These are phyloP conservation scores for Datura wrightii DNA, from an alignment of 257 asterid species.

Conservation along the genomic window DNA sequence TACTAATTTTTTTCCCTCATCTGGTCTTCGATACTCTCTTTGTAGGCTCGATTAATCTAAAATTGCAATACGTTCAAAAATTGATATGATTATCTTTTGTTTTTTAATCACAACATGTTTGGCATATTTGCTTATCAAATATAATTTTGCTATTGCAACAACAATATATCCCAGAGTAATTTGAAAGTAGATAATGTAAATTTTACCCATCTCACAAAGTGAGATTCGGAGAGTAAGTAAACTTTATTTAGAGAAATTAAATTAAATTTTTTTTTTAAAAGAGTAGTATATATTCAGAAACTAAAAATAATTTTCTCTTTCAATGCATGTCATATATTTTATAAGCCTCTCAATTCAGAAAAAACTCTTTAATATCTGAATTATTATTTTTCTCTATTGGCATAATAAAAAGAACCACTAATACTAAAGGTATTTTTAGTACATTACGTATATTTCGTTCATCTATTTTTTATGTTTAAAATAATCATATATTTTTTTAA, in stretches of 20 bases:
- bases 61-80: neutral
- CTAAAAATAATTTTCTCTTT: neutral
- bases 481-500: too few relatives aligned
- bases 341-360: neutral
- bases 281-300: neutral
- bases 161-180: too few relatives aligned
- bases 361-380: too few relatives aligned
- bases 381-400: too few relatives aligned
- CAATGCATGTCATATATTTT: neutral
- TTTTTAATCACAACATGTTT: neutral
- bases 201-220: too few relatives aligned
- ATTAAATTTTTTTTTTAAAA: neutral
- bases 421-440: neutral
- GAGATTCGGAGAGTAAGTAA: too few relatives aligned
- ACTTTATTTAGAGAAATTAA: neutral
- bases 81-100: neutral
- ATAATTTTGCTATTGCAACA: neutral
- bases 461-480: too few relatives aligned
- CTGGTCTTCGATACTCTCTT: too few relatives aligned
- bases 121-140: neutral
- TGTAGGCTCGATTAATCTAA: too few relatives aligned
- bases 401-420: neutral
- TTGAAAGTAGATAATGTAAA: too few relatives aligned
- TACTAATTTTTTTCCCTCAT: neutral
- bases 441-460: too few relatives aligned